phyloP scores from a whole-genome alignment of 2,329 filamentous ascomycete genomes.

The Magnaporthales sp. region DNA sequence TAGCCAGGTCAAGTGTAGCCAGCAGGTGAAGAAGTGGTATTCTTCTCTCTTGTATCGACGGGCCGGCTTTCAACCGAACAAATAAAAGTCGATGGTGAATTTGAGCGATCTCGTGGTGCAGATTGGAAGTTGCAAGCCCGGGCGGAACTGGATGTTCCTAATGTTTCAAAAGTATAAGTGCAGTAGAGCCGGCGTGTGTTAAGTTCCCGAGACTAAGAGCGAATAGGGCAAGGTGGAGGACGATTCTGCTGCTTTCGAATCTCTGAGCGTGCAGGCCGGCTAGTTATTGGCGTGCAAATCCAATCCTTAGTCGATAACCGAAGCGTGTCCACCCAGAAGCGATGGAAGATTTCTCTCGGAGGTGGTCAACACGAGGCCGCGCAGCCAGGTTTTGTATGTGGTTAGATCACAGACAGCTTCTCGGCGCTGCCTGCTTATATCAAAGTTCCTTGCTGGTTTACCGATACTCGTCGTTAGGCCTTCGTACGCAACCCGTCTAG shows the following conservation, averaged over 20 bases:
- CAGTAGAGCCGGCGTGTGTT: constrained; percentile 19
- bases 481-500: background rate
- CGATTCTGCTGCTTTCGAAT: constrained; percentile 11
- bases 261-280: constrained; percentile 4
- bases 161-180: constrained; percentile 24
- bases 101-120: constrained; percentile 7
- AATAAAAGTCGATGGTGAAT: constrained; percentile 10
- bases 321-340: constrained; percentile 1
- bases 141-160: constrained; percentile 18
- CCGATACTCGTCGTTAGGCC: background rate
- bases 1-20: background rate
- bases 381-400: background rate
- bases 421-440: background rate
- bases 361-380: constrained; percentile 2
- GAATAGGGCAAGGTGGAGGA: constrained; percentile 14
- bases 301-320: constrained; percentile 1
- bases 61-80: constrained; percentile 7
- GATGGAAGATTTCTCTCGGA: background rate
- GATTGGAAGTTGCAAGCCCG: constrained; percentile 16
- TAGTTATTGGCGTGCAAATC: constrained; percentile 1
- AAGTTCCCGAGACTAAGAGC: constrained; percentile 23
- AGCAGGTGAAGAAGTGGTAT: background rate
- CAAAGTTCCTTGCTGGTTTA: background rate
- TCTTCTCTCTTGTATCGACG: background rate
- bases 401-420: background rate